phyloP scores from a whole-genome alignment of 2,329 filamentous ascomycete genomes.

The Cercospora brassicicola region DNA sequence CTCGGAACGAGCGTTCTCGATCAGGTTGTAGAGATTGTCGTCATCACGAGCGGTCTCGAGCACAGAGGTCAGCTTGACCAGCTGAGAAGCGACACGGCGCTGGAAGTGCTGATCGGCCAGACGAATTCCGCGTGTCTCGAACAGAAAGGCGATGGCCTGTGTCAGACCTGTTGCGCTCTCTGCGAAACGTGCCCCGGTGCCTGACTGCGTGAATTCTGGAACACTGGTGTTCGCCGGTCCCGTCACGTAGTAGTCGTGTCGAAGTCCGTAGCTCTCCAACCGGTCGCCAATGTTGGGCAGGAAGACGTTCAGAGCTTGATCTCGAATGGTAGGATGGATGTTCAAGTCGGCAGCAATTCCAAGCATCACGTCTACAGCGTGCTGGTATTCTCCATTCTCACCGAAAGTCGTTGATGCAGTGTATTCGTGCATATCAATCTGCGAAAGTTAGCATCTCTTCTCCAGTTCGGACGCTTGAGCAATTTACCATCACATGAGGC shows the following conservation, averaged over 20 bases:
- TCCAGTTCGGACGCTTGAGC: no score
- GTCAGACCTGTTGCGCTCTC: constrained; percentile 41
- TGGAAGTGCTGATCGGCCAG: constrained; percentile 41
- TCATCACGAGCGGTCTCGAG: constrained; percentile 40
- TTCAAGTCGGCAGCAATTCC: constrained; percentile 37
- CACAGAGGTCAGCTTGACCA: constrained; percentile 41
- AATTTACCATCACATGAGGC: constrained; percentile 34
- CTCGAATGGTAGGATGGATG: constrained; percentile 31
- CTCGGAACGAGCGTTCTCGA: constrained; percentile 35
- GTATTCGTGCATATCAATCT: constrained; percentile 42
- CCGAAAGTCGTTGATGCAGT: constrained; percentile 34
- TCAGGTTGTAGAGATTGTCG: constrained; percentile 33
- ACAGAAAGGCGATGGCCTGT: constrained; percentile 40
- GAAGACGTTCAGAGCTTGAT: constrained; percentile 37
- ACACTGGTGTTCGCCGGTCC: constrained; percentile 19
- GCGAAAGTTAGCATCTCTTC: background rate
- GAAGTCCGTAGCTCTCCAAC: constrained; percentile 33
- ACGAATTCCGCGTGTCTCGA: constrained; percentile 41
- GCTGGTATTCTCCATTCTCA: constrained; percentile 33
- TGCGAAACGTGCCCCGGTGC: constrained; percentile 18
- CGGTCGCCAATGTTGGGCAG: constrained; percentile 32
- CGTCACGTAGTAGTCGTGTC: constrained; percentile 41
- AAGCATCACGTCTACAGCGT: constrained; percentile 38
- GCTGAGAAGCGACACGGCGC: constrained; percentile 35
- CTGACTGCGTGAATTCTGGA: constrained; percentile 20